Conservation (phyloP, 345 rosid species). For the Trapa bicornis region DNA sequence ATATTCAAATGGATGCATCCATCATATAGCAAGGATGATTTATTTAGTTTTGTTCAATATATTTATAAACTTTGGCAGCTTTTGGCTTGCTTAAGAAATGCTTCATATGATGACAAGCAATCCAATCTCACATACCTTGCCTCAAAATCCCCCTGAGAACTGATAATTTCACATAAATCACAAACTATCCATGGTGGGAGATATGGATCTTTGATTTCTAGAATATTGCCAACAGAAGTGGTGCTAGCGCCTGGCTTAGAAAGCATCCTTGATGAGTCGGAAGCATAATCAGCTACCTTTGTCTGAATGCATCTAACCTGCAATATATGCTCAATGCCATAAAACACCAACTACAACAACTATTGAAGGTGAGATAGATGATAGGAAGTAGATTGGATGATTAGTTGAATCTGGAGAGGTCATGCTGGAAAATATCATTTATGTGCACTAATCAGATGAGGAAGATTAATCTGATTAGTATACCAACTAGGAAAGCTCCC, state of each 20-base stretch:
- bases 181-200: constrained; percentile 82
- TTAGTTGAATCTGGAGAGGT: not conserved
- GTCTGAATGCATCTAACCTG: constrained; percentile 73
- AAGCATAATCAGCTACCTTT: constrained; percentile 28
- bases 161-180: constrained; percentile 44
- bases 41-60: not conserved
- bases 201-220: constrained; percentile 57
- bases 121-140: constrained; percentile 38
- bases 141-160: constrained; percentile 54
- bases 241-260: constrained; percentile 12
- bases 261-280: constrained; percentile 18
- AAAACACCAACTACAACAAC: too few relatives aligned
- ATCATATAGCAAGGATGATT: not conserved
- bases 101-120: not conserved
- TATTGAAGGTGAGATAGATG: too few relatives aligned
- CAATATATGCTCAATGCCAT: constrained; percentile 12
- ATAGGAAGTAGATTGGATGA: not conserved
- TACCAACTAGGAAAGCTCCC: not conserved
- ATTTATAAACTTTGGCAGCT: not conserved
- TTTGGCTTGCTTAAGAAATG: not conserved
- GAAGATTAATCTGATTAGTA: not conserved
- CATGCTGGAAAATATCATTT: not conserved
- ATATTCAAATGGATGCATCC: not conserved
- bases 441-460: not conserved
- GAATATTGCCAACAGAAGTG: constrained; percentile 26